These are phyloP conservation scores for Pichia californica DNA, from an alignment of 805 yeast species.

Conservation along the genomic window DNA sequence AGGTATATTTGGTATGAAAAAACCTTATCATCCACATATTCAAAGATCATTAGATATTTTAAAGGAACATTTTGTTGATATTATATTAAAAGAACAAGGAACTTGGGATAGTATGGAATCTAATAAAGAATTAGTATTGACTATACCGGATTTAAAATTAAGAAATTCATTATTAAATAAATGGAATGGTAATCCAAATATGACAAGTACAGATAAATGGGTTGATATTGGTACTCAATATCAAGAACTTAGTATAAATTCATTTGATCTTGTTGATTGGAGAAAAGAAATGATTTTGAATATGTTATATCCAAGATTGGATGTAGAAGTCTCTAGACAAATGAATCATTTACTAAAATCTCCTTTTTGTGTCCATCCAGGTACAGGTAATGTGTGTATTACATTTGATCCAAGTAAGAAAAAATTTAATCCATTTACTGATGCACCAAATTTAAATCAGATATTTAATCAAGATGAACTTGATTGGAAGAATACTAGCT, in stretches of 20 bases:
- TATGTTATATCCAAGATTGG: constrained; percentile 84
- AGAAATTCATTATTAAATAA: constrained; percentile 44
- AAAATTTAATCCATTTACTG: constrained; percentile 65
- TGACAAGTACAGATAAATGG: constrained; percentile 69
- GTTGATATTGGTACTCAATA: constrained; percentile 56
- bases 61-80: constrained; percentile 53
- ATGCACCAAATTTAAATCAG: constrained; percentile 66
- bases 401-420: constrained; percentile 54
- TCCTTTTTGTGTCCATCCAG: constrained; percentile 95
- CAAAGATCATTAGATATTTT: constrained; percentile 67
- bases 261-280: constrained; percentile 54
- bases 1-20: constrained; percentile 47
- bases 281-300: constrained; percentile 72
- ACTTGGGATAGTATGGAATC: constrained; percentile 66
- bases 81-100: constrained; percentile 75
- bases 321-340: constrained; percentile 86
- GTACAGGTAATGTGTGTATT: constrained; percentile 92
- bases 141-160: constrained; percentile 56
- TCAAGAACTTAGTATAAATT: constrained; percentile 28
- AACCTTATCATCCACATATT: constrained; percentile 88
- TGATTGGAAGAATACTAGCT: constrained; percentile 58
- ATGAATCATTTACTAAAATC: constrained; percentile 89
- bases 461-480: constrained; percentile 57
- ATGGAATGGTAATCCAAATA: constrained; percentile 52
- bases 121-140: constrained; percentile 49